Base-by-base conservation (phyloP, 371 early-diverging fungal species). In the Nematocida major region DNA sequence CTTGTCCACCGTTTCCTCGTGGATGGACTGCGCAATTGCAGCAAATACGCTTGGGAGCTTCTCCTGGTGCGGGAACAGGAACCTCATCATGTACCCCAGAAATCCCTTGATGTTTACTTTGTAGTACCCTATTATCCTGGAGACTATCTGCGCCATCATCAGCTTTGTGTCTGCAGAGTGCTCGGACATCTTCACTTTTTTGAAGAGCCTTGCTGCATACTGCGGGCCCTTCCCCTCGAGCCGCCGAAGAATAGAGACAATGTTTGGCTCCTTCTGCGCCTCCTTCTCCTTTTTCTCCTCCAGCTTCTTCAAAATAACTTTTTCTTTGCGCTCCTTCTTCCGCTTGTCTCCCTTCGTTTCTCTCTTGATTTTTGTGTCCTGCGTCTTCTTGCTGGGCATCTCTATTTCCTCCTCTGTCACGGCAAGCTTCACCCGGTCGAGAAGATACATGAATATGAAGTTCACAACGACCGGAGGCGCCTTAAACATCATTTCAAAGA, bases 61-160 rank as follows among this genome's bases (percentile, higher is more conserved):
- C 30, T 73, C 67, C 34, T 68, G 45, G 36, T 67, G 76, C 0
- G 76, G 76, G 65, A 73, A 73, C 54, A 24, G 13, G 50, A 73
- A 68, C 54, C 66, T 38, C 57, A 40, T 70, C 81, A 66, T 79
- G 67, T 67, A 81, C 45, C 50, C 63, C 54, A 79, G 67, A 20
- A 79, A 50, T 15, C 79, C 81, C 63, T 81, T 81, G 28, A 79
- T 70, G 43, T 54, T 76, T 32, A 50, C 51, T 39, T 76, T 77
- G 34, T 77, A 59, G 2, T 53, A 63, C 32, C 65, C 53, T 2
- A 79, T 76, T 59, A 82, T 81, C 24, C 53, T 54, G 20, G 81
- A 66, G 15, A 79, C 80, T 18, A 82, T 38, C 36, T 65, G 70
- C 24, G 61, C 67, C 53, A 82, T 67, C 11, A 61, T 59, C 9